Percentiles rank a stretch among this genome's conserved stretches.
Conservation (phyloP, 2,329 filamentous ascomycete species). For the Aspergillus chevalieri region DNA sequence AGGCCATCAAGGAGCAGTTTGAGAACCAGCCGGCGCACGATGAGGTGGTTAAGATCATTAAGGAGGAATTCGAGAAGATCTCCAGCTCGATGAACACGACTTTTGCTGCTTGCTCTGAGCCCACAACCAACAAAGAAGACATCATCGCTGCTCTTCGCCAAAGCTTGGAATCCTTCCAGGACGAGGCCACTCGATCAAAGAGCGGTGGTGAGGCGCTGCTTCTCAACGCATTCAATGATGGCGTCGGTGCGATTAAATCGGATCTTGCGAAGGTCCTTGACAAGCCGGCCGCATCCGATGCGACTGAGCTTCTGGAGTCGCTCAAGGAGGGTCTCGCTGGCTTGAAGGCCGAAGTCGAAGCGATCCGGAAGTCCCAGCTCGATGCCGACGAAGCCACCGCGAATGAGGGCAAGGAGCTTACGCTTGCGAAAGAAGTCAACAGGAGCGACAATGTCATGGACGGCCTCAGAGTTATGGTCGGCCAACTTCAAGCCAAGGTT, state of each 20-base stretch:
- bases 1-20: conserved; percentile 54
- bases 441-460: conserved; percentile 65
- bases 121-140: conserved; percentile 55
- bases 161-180: conserved; percentile 37
- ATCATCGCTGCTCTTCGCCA: conserved; percentile 52
- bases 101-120: conserved; percentile 22
- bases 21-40: conserved; percentile 30
- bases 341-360: conserved; percentile 71
- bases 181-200: conserved; percentile 49
- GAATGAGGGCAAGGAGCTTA: conserved; percentile 50
- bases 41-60: conserved; percentile 42
- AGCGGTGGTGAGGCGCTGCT: conserved; percentile 54
- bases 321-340: conserved; percentile 74
- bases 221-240: conserved; percentile 58
- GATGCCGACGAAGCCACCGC: conserved; percentile 47
- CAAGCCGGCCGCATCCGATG: conserved; percentile 75
- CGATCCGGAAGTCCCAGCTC: conserved; percentile 55
- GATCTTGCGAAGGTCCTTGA: conserved; percentile 70
- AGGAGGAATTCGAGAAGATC: conserved; percentile 56
- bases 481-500: conserved; percentile 75
- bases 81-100: conserved; percentile 42
- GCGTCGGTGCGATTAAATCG: conserved; percentile 66
- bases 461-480: conserved; percentile 75
- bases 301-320: conserved; percentile 83
- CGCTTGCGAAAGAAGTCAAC: conserved; percentile 50